phyloP scores from a whole-genome alignment of 805 yeast species.

The Yarrowia keelungensis region DNA sequence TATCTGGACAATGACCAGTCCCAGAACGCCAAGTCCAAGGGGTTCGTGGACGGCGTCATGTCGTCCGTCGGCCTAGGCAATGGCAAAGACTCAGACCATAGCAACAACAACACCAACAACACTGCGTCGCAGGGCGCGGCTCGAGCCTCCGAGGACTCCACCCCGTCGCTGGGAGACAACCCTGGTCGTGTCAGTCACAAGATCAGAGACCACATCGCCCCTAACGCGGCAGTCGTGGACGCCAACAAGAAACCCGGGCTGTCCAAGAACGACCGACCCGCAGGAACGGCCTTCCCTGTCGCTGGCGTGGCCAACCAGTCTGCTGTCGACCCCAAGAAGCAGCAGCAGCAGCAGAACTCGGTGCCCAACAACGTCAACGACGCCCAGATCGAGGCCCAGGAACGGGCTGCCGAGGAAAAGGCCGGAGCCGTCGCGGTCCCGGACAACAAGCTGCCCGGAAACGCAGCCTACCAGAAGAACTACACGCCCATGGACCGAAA shows the following conservation, averaged over 20 bases:
- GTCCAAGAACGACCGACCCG: constrained; percentile 43
- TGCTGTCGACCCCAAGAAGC: constrained; percentile 44
- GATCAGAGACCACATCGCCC: constrained; percentile 31
- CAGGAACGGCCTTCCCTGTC: constrained; percentile 48
- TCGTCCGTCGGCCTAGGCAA: constrained; percentile 15
- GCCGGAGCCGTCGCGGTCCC: constrained; percentile 39
- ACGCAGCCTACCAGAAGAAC: constrained; percentile 17
- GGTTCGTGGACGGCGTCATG: constrained; percentile 20
- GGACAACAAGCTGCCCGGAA: constrained; percentile 31
- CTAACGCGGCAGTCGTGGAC: constrained; percentile 46
- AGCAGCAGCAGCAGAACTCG: constrained; percentile 7
- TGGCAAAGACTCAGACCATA: neutral
- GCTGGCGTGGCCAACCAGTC: constrained; percentile 45
- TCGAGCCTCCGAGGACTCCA: constrained; percentile 9
- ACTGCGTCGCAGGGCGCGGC: neutral
- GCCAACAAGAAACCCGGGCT: constrained; percentile 47
- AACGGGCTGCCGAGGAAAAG: constrained; percentile 9
- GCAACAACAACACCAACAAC: neutral
- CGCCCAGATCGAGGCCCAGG: constrained; percentile 1
- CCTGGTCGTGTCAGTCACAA: constrained; percentile 35
- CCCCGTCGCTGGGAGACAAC: constrained; percentile 32
- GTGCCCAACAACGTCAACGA: neutral
- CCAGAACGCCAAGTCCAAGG: constrained; percentile 18
- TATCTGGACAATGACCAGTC: constrained; percentile 26
- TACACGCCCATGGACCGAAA: constrained; percentile 34